Evolutionary conservation across 2,329 filamentous ascomycete genomes (phyloP), one percentile per base, ranked within the genome.

Genomic region (Raffaelea arxii): DNA sequence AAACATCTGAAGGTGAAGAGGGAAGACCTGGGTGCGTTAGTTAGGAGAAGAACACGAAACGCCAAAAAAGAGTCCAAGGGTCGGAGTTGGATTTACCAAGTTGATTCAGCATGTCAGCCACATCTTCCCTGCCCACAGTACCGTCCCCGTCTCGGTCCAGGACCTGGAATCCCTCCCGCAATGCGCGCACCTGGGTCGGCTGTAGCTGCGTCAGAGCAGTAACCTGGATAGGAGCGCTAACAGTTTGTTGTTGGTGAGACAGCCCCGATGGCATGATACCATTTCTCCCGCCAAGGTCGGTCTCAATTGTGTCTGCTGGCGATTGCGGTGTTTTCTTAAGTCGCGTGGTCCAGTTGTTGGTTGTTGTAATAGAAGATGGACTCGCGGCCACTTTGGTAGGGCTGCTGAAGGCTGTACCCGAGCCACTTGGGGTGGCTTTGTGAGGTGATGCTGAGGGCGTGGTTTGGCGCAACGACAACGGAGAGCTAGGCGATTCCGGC

Each of bases 161-260:
- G 49, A 96, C 89, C 63, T 94, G 87, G 64, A 97, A 98, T 0
- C 85, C 88, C 61, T 97, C 91, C 50, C 92, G 80, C 65, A 98
- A 77, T 56, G 87, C 86, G 58, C 90, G 80, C 30, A 96, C 80
- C 56, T 96, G 87, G 3, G 86, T 74, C 3, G 87, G 81, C 32
- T 91, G 85, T 37, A 97, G 67, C 58, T 86, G 83, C 3, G 82
- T 81, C 39, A 89, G 69, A 14, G 80, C 71, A 55, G 74, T 79
- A 27, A 71, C 69, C 46, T 68, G 63, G 38, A 14, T 42, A 39
- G 38, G n/a, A 40, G 6, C 38, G 38, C 6, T 21, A 11, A 7
- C 22, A n/a, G 23, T 18, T 41, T 14, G 23, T n/a, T n/a, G n/a
- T n/a, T n/a, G n/a, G n/a, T n/a, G n/a, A n/a, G n/a, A n/a, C n/a